Evolutionary conservation across 208 protist genomes (phyloP), one percentile per base, ranked within the genome.

Genomic region (Leishmania braziliensis): DNA sequence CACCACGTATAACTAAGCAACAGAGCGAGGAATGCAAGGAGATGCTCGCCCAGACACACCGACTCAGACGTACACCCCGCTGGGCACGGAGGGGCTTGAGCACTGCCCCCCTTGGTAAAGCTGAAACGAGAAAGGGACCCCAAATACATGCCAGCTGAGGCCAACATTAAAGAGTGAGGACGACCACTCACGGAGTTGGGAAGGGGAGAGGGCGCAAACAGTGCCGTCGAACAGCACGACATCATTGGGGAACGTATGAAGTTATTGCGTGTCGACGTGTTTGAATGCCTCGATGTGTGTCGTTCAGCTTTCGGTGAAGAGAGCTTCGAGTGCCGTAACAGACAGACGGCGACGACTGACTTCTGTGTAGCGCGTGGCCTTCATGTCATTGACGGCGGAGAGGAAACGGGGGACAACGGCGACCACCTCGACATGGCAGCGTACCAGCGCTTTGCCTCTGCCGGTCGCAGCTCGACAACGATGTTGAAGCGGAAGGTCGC

Each of bases 391-490:
- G 48, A 12, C 10, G 50, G 46, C 36, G n/a, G 16, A 76, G 72
- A 14, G 9, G 58, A 43, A 48, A 48, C 9, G 58, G 43, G 16
- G 6, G 43, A 12, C 39, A 48, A 33, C 69, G 26, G 26, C 12
- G 46, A 5, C 18, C 33, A 46, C 23, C 26, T 12, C 69, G 46
- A 48, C 46, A n/a, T 5, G 0, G 46, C 20, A 29, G 77, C 62
- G 79, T 87, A 86, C 83, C 84, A 85, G 53, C 82, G 78, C 81
- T 85, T 86, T 50, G 86, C 60, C 5, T 83, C 50, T 16, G 80
- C 82, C 0, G 92, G 93, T 1, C 93, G 84, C 66, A 96, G 84
- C 80, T 96, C 93, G 63, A 96, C 90, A 53, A 96, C 80, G 58
- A 96, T 84, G 80, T 90, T 95, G 48, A 89, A 93, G 51, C 93